phyloP scores from a whole-genome alignment of 352 stramenopile species.

The Phytophthora hibernalis region DNA sequence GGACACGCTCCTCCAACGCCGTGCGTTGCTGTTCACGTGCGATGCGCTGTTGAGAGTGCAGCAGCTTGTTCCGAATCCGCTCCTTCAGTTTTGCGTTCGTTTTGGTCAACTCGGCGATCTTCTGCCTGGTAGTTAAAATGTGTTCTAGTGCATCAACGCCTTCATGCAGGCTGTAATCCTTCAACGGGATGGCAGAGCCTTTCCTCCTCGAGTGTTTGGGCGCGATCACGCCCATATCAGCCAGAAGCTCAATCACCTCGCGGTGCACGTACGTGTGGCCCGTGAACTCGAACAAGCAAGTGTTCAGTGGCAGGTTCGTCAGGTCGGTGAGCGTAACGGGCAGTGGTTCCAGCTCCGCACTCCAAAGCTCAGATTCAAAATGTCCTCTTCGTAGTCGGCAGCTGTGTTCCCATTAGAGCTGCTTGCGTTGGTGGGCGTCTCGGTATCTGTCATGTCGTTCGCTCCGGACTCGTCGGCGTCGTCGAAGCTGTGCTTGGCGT shows the following conservation, averaged over 20 bases:
- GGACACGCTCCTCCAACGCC: conserved; percentile 60
- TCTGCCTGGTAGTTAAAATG: conserved; percentile 53
- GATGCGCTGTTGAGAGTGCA: conserved; percentile 48
- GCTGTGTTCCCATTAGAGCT: conserved; percentile 12
- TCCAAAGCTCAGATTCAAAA: conserved; percentile 67
- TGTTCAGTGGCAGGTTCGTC: conserved; percentile 80
- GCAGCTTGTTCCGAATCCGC: conserved; percentile 57
- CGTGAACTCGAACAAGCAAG: conserved; percentile 82
- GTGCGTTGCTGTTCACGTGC: conserved; percentile 56
- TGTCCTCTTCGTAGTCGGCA: conserved; percentile 56
- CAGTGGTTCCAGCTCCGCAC: conserved; percentile 76
- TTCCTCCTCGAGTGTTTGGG: conserved; percentile 75
- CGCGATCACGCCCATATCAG: conserved; percentile 70
- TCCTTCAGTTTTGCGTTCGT: conserved; percentile 58
- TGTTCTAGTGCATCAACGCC: conserved; percentile 76
- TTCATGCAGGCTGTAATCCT: conserved; percentile 80
- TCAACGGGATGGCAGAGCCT: conserved; percentile 77
- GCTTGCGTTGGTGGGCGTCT: conserved; percentile 23
- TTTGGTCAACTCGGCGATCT: conserved; percentile 55
- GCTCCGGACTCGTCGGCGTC: conserved; percentile 40
- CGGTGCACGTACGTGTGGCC: conserved; percentile 72
- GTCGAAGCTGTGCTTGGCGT: conserved; percentile 42
- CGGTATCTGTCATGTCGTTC: conserved; percentile 37
- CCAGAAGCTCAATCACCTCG: conserved; percentile 72
- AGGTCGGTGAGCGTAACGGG: conserved; percentile 66